A percentile compares a stretch with the other conserved stretches of the same genome.
Evolutionary conservation across 768 basidiomycete species (phyloP).

Genomic region (Tulasnella sp.): DNA sequence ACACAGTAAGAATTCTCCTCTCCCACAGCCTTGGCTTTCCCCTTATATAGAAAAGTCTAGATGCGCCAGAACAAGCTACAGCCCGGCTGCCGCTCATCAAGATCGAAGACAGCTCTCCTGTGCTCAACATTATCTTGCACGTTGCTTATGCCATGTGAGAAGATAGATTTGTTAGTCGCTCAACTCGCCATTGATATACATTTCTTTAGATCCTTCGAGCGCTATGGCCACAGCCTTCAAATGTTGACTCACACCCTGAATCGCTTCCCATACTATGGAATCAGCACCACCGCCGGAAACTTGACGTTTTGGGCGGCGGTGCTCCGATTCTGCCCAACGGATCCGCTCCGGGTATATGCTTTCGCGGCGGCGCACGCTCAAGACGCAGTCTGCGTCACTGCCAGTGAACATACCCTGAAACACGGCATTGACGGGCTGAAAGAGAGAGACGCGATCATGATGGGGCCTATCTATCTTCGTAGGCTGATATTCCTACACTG

Average conservation of each 20-base stretch:
- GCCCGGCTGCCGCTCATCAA: not conserved
- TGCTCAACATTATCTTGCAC: conserved; percentile 9
- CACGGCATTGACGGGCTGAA: conserved; percentile 56
- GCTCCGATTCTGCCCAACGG: conserved; percentile 54
- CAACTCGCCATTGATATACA: conserved; percentile 1
- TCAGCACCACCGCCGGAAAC: conserved; percentile 20
- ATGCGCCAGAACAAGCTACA: not conserved
- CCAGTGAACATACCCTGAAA: conserved; percentile 64
- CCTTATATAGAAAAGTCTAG: not conserved
- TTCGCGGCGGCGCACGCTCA: conserved; percentile 57
- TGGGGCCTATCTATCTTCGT: conserved; percentile 69
- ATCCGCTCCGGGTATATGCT: conserved; percentile 62
- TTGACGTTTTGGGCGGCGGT: conserved; percentile 25
- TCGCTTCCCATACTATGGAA: conserved; percentile 48
- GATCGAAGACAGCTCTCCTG: not conserved
- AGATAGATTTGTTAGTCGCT: conserved; percentile 40
- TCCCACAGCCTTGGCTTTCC: not conserved
- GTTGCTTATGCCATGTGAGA: conserved; percentile 2
- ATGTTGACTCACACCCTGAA: conserved; percentile 47
- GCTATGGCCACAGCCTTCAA: conserved; percentile 34
- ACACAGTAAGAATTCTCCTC: too few relatives aligned
- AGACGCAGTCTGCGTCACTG: conserved; percentile 61
- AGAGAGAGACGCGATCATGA: conserved; percentile 57
- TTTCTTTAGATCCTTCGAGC: conserved; percentile 9
- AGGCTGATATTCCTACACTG: conserved; percentile 76